Percentiles rank a stretch among this genome's conserved stretches.
phyloP scores from a whole-genome alignment of 2,329 filamentous ascomycete species.

The Colletotrichum cuscutae region DNA sequence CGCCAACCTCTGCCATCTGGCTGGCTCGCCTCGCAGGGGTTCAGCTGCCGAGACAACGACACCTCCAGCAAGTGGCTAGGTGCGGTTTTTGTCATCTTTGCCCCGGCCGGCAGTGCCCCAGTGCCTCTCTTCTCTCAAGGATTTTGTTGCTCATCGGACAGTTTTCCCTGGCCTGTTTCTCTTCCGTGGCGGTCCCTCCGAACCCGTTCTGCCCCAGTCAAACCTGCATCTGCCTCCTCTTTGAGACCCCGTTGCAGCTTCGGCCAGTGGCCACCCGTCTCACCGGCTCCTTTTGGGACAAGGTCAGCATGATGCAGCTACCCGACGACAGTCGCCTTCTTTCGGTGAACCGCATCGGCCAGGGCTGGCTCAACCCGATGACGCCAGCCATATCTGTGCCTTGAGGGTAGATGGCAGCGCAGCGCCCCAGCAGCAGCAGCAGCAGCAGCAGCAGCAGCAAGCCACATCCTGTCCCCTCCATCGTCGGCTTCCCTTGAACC shows the following conservation, averaged over 20 bases:
- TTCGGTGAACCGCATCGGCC: constrained; percentile 5
- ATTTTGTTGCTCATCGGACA: not conserved
- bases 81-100: not conserved
- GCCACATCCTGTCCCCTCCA: not conserved
- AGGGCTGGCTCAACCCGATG: not conserved
- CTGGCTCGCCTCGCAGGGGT: not conserved
- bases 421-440: too few relatives aligned
- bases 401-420: not conserved
- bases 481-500: not conserved
- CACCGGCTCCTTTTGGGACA: constrained; percentile 17
- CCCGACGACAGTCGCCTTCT: constrained; percentile 26
- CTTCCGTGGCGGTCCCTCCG: not conserved
- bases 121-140: not conserved
- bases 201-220: constrained; percentile 1
- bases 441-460: not conserved
- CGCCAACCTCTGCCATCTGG: not conserved
- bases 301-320: constrained; percentile 14
- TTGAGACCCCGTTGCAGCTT: constrained; percentile 27
- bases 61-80: not conserved
- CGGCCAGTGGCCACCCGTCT: constrained; percentile 21
- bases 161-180: not conserved
- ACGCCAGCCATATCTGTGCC: not conserved
- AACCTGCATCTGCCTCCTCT: constrained; percentile 21
- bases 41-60: constrained; percentile 8
- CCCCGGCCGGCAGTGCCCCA: constrained; percentile 9